These are phyloP conservation scores for Trichoderma reesei DNA, from an alignment of 495 filamentous ascomycete species.

Conservation along the genomic window DNA sequence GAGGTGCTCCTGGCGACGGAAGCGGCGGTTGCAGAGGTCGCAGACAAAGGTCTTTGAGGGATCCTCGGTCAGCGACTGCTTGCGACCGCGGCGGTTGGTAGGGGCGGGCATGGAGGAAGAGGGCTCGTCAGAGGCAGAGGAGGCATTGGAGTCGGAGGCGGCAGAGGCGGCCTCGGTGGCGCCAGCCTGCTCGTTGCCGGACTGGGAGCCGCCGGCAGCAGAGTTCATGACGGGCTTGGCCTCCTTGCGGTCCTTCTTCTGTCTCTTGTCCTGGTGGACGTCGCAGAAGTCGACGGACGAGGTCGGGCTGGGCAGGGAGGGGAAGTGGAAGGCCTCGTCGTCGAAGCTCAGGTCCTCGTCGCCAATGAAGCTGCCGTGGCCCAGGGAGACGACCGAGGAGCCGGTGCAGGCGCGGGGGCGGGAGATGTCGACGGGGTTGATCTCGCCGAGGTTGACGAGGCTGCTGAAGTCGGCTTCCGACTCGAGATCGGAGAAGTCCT, in stretches of 20 bases:
- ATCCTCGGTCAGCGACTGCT: constrained; percentile 97
- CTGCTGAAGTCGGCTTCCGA: constrained; percentile 83
- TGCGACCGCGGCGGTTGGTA: constrained; percentile 87
- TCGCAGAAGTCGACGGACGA: constrained; percentile 34
- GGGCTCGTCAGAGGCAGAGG: constrained; percentile 18
- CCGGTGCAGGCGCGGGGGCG: constrained; percentile 72
- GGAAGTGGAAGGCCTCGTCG: constrained; percentile 50
- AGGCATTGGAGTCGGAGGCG: constrained; percentile 17
- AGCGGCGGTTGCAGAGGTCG: constrained; percentile 88
- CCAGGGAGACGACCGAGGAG: constrained; percentile 50
- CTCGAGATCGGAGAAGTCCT: constrained; percentile 83
- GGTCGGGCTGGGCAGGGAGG: constrained; percentile 38
- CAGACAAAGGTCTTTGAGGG: constrained; percentile 98
- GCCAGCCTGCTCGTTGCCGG: constrained; percentile 18
- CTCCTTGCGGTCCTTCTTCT: constrained; percentile 39
- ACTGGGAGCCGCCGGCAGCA: constrained; percentile 28
- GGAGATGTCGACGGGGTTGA: constrained; percentile 49
- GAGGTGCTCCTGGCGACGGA: constrained; percentile 96
- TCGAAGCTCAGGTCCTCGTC: constrained; percentile 66
- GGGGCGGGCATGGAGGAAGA: constrained; percentile 46
- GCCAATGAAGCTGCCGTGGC: constrained; percentile 65
- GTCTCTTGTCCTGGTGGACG: constrained; percentile 53
- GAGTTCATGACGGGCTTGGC: constrained; percentile 34
- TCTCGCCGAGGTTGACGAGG: constrained; percentile 56
- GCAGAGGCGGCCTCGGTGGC: constrained; percentile 10